A percentile compares a stretch with the other conserved stretches of the same genome.
Evolutionary conservation across 1,284 basidiomycete species (phyloP).

Genomic region (Microbotryum saponariae): DNA sequence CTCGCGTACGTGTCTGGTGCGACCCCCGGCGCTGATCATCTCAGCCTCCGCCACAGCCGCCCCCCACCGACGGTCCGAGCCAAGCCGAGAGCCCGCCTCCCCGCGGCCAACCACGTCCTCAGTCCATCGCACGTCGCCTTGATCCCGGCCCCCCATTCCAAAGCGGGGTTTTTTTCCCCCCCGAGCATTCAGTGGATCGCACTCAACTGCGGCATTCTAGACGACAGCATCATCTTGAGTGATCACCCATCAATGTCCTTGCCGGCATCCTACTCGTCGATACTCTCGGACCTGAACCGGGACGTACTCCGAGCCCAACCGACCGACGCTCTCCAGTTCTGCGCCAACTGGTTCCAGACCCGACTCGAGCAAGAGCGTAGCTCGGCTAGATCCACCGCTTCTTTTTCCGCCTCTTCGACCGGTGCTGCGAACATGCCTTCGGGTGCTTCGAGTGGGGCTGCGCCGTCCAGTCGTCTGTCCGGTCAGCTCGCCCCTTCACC

Average conservation of each 20-base stretch:
- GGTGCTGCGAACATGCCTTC: slow-evolving; percentile 1
- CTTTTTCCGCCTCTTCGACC: slow-evolving; percentile 7
- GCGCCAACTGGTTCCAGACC: slow-evolving; percentile 88
- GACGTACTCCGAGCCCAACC: slow-evolving; percentile 79
- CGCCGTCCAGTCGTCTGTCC: slow-evolving; percentile 41
- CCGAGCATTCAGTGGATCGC: too few species aligned
- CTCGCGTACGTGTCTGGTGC: too few species aligned
- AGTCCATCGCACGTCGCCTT: too few species aligned
- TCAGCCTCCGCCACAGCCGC: too few species aligned
- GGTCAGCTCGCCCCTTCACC: slow-evolving; percentile 46
- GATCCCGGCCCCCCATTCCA: too few species aligned
- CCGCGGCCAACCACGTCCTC: too few species aligned
- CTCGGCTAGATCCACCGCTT: neutral
- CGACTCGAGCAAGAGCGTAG: slow-evolving; percentile 72
- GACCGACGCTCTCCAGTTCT: slow-evolving; percentile 83
- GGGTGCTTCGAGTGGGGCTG: slow-evolving; percentile 1
- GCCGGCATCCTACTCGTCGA: slow-evolving; percentile 31
- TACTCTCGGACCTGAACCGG: slow-evolving; percentile 78
- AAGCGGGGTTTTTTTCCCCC: too few species aligned
- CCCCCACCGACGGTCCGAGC: too few species aligned
- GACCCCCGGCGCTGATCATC: too few species aligned
- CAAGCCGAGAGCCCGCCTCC: too few species aligned
- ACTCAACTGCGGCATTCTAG: too few species aligned
- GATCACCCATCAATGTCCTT: slow-evolving; percentile 20
- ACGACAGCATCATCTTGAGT: neutral